Conservation (phyloP, 805 yeast species). For the Kazachstania taianensis region DNA sequence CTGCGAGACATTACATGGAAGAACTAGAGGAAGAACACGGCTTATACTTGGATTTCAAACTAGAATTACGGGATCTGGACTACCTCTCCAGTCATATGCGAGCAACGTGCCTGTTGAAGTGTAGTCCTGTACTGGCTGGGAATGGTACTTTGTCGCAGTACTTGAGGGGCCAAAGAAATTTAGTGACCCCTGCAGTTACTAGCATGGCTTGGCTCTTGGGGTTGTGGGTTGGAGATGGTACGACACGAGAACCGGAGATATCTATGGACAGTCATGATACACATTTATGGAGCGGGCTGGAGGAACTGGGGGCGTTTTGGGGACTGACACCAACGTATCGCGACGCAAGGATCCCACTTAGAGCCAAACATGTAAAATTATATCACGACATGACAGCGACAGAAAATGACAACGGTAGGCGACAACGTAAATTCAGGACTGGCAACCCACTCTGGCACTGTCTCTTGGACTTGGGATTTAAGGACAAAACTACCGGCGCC, state of each 20-base stretch:
- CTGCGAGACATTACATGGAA: slow-evolving; percentile 23
- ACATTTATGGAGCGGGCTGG: slow-evolving; percentile 18
- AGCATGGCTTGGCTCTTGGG: slow-evolving; percentile 34
- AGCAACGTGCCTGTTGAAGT: slow-evolving; percentile 26
- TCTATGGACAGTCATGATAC: slow-evolving; percentile 26
- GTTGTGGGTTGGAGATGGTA: slow-evolving; percentile 33
- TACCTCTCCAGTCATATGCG: slow-evolving; percentile 24
- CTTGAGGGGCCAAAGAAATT: slow-evolving; percentile 21
- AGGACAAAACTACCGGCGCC: slow-evolving; percentile 13
- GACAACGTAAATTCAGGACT: slow-evolving; percentile 13
- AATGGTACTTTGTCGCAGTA: slow-evolving; percentile 25
- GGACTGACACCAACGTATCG: slow-evolving; percentile 18
- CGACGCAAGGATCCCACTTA: slow-evolving; percentile 14
- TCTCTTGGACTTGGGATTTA: slow-evolving; percentile 18
- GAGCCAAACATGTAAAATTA: slow-evolving; percentile 20
- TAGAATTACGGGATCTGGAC: slow-evolving; percentile 33
- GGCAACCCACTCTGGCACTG: slow-evolving; percentile 28
- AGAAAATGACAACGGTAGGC: slow-evolving; percentile 7
- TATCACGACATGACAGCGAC: slow-evolving; percentile 2
- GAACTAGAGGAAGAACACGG: slow-evolving; percentile 17
- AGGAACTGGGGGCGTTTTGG: slow-evolving; percentile 19
- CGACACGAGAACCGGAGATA: slow-evolving; percentile 21
- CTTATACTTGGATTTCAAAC: slow-evolving; percentile 30
- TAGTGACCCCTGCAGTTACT: slow-evolving; percentile 18
- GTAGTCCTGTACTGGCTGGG: slow-evolving; percentile 31